phyloP scores from a whole-genome alignment of 345 rosid species.

The Salix arbutifolia region DNA sequence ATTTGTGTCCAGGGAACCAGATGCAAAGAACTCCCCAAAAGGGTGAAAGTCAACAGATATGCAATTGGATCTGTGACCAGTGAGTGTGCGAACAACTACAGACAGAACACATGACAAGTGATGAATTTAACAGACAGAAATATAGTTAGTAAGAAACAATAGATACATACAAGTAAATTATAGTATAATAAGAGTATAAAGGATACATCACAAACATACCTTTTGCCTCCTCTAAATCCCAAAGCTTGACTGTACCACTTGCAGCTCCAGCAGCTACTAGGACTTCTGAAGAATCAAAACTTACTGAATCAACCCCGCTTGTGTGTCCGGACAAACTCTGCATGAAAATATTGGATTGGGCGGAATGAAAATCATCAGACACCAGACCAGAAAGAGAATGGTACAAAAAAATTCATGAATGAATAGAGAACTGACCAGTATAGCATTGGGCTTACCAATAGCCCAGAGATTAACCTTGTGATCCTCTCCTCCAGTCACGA shows the following conservation, averaged over 20 bases:
- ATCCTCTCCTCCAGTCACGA: constrained; percentile 98
- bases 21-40: constrained; percentile 97
- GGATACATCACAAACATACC: constrained; percentile 35
- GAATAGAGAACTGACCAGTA: constrained; percentile 66
- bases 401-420: background rate
- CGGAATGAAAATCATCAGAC: background rate
- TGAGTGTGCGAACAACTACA: constrained; percentile 88
- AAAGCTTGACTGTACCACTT: constrained; percentile 92
- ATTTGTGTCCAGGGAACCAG: constrained; percentile 95
- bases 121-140: constrained; percentile 6
- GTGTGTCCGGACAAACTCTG: constrained; percentile 97
- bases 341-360: background rate
- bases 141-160: background rate
- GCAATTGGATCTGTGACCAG: constrained; percentile 97
- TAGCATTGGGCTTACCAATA: constrained; percentile 97
- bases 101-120: constrained; percentile 2
- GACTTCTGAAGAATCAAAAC: constrained; percentile 91
- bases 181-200: background rate
- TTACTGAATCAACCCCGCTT: constrained; percentile 93
- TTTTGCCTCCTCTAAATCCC: constrained; percentile 99
- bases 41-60: constrained; percentile 96
- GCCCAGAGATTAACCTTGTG: constrained; percentile 99
- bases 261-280: constrained; percentile 98
- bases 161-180: background rate
- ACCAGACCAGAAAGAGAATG: background rate